A percentile compares a stretch with the other conserved stretches of the same genome.
Conservation (phyloP, 257 asterid genomes). For the Scutellaria baicalensis region DNA sequence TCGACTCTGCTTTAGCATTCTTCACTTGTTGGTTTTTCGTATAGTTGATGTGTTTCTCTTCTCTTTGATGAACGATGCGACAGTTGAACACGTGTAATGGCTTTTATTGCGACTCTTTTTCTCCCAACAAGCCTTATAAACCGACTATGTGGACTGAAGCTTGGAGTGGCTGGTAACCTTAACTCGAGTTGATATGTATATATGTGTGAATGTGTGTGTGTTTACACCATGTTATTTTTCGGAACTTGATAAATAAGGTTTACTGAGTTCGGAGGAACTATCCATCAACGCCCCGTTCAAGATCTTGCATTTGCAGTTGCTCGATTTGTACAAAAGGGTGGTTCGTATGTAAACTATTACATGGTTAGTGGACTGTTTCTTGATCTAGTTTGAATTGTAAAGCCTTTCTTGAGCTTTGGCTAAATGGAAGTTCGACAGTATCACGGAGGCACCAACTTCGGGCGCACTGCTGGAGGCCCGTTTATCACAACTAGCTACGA, state of each 20-base stretch:
- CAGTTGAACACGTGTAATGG: slow-evolving; percentile 98
- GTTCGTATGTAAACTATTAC: slow-evolving; percentile 87
- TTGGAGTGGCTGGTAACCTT: slow-evolving; percentile 87
- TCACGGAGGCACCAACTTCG: slow-evolving; percentile 97
- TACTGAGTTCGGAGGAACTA: slow-evolving; percentile 77
- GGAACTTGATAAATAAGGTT: slow-evolving; percentile 52
- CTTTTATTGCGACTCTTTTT: slow-evolving; percentile 80
- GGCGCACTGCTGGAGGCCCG: slow-evolving; percentile 97
- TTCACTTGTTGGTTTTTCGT: too few species aligned
- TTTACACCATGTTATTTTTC: neutral
- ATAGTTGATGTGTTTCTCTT: too few species aligned
- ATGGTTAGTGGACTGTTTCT: slow-evolving; percentile 36
- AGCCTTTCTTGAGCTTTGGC: too few species aligned
- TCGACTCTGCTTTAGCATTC: neutral
- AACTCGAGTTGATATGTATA: too few species aligned
- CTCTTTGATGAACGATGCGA: neutral
- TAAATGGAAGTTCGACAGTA: slow-evolving; percentile 36
- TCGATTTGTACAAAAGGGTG: slow-evolving; percentile 90
- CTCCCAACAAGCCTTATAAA: slow-evolving; percentile 88
- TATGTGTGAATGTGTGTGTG: too few species aligned
- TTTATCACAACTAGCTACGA: slow-evolving; percentile 92
- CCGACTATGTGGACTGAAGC: slow-evolving; percentile 96
- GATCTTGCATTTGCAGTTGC: slow-evolving; percentile 93
- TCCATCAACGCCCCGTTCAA: slow-evolving; percentile 92
- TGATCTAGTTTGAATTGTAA: too few species aligned